Base-by-base conservation (phyloP, 768 basidiomycete genomes). In the Cystobasidium onofrii region DNA sequence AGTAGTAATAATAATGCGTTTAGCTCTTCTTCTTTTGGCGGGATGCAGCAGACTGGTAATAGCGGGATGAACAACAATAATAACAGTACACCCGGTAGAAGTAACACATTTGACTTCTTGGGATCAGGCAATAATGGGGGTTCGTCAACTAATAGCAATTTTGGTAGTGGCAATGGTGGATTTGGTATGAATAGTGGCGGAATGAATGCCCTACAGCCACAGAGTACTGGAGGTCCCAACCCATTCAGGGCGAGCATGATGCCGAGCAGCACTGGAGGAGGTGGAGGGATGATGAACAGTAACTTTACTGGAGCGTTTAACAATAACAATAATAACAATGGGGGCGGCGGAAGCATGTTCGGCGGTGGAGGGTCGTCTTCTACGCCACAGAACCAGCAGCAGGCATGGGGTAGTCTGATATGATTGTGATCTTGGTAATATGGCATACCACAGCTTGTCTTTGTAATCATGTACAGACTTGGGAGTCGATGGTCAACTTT, bases 371-470 rank as follows among this genome's bases (percentile, higher is more conserved):
- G 57, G 3, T 12, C 29, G 25, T 15, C 57, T 60, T 27, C 29
- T 60, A 27, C 25, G 57, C 12, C 25, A 20, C 57, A 60, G 33
- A 12, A 60, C 17, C 57, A 60, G 33, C 29, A 27, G 25, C 33
- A 27, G 12, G 46, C 69, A 36, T 71, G 69, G 69, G 69, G 69
- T 1, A 71, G 69, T 60, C 36, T 71, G 52, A 71, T 71, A 54
- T 71, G 69, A 71, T 60, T 43, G 20, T 10, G 41, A 18, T 6
- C 20, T 27, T 46, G 13, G 33, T 13, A 1, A 18, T 7, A 6
- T 39, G 33, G 18, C 36, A 36, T 31, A 64, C 33, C 13, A 13
- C 18, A 7, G 25, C 18, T 31, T 25, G 25, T 65, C 25, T 44
- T 15, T 44, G 41, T 44, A 6, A 17, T 4, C 39, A 39, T 39